A percentile compares a stretch with the other conserved stretches of the same genome.
Evolutionary conservation across 352 stramenopile species (phyloP).

Genomic region (Globisporangium spiculum): DNA sequence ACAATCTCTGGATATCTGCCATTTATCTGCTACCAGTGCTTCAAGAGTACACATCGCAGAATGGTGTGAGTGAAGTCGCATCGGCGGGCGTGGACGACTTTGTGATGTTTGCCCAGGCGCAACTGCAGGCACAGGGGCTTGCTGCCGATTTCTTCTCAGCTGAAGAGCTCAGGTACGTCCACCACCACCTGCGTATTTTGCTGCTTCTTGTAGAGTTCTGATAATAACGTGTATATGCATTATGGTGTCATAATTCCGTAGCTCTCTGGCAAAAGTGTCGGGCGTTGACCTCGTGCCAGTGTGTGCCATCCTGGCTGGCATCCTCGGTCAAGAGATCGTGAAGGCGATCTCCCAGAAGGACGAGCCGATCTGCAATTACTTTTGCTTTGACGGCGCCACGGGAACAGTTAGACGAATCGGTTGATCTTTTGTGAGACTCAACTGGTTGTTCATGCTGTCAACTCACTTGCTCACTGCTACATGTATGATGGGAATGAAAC

Average conservation of each 20-base stretch:
- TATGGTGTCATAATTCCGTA: slow-evolving; percentile 7
- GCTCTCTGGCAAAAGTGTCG: slow-evolving; percentile 38
- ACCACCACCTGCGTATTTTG: not conserved
- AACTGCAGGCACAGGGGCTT: slow-evolving; percentile 61
- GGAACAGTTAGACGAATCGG: slow-evolving; percentile 62
- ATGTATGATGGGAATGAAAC: not conserved
- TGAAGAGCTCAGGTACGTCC: slow-evolving; percentile 44
- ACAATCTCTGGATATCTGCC: not conserved
- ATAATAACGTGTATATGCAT: not conserved
- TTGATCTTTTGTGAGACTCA: slow-evolving; percentile 17
- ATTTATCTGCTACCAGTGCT: slow-evolving; percentile 38
- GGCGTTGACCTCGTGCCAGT: slow-evolving; percentile 85
- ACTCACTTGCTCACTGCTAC: not conserved
- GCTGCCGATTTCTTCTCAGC: slow-evolving; percentile 53
- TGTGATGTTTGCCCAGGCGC: slow-evolving; percentile 47
- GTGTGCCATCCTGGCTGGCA: slow-evolving; percentile 94
- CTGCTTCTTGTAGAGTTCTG: not conserved
- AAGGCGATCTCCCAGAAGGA: slow-evolving; percentile 97
- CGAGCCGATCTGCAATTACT: slow-evolving; percentile 95
- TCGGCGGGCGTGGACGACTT: slow-evolving; percentile 36
- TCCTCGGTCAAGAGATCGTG: slow-evolving; percentile 98
- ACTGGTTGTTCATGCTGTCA: not conserved
- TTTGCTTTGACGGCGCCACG: slow-evolving; percentile 89
- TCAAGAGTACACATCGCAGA: slow-evolving; percentile 44
- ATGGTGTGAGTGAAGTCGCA: slow-evolving; percentile 13